Evolutionary conservation across 768 basidiomycete genomes (phyloP), one percentile per base, ranked within the genome.

Genomic region (Cystofilobasidium macerans): DNA sequence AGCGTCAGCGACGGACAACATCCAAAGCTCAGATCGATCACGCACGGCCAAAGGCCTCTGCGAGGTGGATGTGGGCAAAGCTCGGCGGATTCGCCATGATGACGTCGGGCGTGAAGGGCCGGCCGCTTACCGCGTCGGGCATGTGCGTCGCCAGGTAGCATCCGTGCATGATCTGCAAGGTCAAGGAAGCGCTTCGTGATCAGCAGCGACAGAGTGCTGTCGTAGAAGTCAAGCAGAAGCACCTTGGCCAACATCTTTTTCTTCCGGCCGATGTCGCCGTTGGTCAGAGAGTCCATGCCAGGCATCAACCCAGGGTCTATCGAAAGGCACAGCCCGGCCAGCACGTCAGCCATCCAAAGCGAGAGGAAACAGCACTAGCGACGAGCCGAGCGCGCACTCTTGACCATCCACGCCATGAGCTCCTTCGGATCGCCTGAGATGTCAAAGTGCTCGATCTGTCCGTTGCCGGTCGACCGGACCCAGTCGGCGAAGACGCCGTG

Each of bases 361-460:
- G 38, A 16, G 38, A 8, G 38, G 16, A 40, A 40, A 28, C 24
- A 48, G 13, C 3, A n/a, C 53, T 35, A 57, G 53, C 33, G 18
- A 26, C 32, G 18, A 45, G 12, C 33, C 5, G 24, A 16, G 24
- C 28, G 70, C 80, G 69, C 68, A 84, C 84, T 86, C 73, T 82
- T 83, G 51, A 86, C 85, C 85, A 86, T 86, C 69, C 84, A 86
- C 57, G 82, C 82, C 84, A 86, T 85, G 13, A 86, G 74, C 64
- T 84, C 82, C 59, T 82, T 80, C 0, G 84, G 85, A 72, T 83
- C 78, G 1, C 84, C 85, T 13, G 84, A 84, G 40, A 84, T 81
- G 62, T 78, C 78, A 70, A 80, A 84, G 73, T 83, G 85, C 65
- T 85, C 84, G 7, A 85, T 74, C 63, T 64, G 67, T 26, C 71